Evolutionary conservation across 768 basidiomycete species (phyloP), one percentile per base, ranked within the genome.

Genomic region (Psilocybe sp.): DNA sequence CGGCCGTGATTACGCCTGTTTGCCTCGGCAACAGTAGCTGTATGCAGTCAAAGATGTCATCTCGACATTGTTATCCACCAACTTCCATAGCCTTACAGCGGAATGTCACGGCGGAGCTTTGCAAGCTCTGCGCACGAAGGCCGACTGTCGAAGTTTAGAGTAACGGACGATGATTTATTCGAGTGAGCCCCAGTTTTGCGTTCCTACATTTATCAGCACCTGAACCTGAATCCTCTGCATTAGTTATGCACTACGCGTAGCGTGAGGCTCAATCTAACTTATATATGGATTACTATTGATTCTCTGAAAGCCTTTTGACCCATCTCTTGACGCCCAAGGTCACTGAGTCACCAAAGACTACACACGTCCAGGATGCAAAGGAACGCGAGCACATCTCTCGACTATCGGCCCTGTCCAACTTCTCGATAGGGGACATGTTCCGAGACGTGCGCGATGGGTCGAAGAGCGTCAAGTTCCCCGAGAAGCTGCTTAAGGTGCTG

Each of bases 381-480:
- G 79, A 81, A 53, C 77, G 80, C 40, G 89, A 90, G 57, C 80
- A 85, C 60, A 80, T 81, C 2, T 84, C 81, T 20, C 76, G 88
- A 50, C 68, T 91, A 31, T 81, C 85, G 1, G 85, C 88, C 5
- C 71, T 91, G n/a, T 78, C 80, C 19, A 77, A 77, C 53, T 81
- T 80, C 54, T 80, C 78, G 11, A 81, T 93, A 50, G 82, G 84
- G 19, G 91, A 92, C 64, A 74, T 92, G 65, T 89, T 90, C 73
- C 85, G 85, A 64, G 90, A 89, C 58, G 78, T 82, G 49, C 69
- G 84, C 52, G 87, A 87, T 48, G 85, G 89, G 5, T 80, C 84
- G 47, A 92, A 89, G 72, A 88, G 82, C 52, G 88, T 90, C 63
- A 92, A 90, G 64, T 98, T 95, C 66, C 95, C 96, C 0, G 93